These are phyloP conservation scores for Xerocomus spinulosus DNA, from an alignment of 768 basidiomycete genomes.

Conservation along the genomic window DNA sequence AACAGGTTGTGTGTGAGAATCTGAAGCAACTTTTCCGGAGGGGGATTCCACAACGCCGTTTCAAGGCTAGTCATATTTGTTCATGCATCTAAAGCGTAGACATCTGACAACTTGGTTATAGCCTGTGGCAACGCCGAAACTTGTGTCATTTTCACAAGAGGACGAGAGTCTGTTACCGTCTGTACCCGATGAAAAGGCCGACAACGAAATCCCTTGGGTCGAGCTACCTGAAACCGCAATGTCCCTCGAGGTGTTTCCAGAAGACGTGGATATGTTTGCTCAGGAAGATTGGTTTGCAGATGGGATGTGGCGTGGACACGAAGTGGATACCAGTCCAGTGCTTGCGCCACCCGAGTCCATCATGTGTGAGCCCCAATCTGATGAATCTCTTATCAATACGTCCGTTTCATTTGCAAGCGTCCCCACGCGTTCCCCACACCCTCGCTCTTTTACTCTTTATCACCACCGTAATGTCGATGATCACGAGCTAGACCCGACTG, in stretches of 20 bases:
- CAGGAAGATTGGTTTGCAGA: constrained; percentile 14
- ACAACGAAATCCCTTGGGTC: constrained; percentile 11
- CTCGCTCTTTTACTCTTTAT: constrained; percentile 13
- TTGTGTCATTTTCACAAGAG: constrained; percentile 9
- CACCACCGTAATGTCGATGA: constrained; percentile 12
- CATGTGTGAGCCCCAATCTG: constrained; percentile 9
- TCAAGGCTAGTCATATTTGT: constrained; percentile 40
- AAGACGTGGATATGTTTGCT: constrained; percentile 15
- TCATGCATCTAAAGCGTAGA: background rate
- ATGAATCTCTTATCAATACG: constrained; percentile 24
- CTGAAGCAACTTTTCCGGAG: constrained; percentile 43
- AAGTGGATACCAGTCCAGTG: constrained; percentile 1
- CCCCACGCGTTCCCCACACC: constrained; percentile 13
- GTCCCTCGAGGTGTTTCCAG: constrained; percentile 4
- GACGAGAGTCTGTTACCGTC: constrained; percentile 19
- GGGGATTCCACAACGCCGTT: constrained; percentile 38
- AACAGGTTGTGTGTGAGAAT: constrained; percentile 37
- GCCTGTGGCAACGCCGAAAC: constrained; percentile 13
- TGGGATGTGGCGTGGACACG: constrained; percentile 12
- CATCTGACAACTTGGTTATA: constrained; percentile 10
- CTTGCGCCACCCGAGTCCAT: background rate
- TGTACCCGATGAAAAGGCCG: constrained; percentile 3
- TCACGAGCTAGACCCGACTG: constrained; percentile 8
- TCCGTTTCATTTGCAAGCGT: constrained; percentile 15
- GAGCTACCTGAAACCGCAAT: constrained; percentile 12